phyloP scores from a whole-genome alignment of 208 protist genomes.

The Wallacemonas sp. region DNA sequence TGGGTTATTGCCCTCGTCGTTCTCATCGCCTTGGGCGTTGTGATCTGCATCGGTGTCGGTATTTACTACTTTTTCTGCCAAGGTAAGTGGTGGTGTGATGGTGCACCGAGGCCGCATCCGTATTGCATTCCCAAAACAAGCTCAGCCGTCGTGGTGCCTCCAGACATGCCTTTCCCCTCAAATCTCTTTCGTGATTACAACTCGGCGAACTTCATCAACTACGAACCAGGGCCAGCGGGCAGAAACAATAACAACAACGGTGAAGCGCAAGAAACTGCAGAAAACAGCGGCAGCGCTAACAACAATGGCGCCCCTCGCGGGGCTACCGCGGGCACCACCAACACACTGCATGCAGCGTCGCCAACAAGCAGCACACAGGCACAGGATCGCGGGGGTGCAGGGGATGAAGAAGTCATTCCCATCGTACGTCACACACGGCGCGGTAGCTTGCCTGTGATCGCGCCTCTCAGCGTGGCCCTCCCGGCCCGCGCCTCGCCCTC shows the following conservation, averaged over 20 bases:
- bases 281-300: too few species aligned
- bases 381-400: not conserved
- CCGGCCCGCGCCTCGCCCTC: too few species aligned
- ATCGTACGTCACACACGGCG: not conserved
- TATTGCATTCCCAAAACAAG: slow-evolving; percentile 45
- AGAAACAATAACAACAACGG: too few species aligned
- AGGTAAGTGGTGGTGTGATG: slow-evolving; percentile 64
- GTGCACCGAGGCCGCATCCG: slow-evolving; percentile 34
- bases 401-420: not conserved
- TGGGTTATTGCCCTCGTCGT: slow-evolving; percentile 60
- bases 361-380: not conserved
- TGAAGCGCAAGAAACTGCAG: too few species aligned
- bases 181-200: slow-evolving; percentile 64
- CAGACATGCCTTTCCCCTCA: slow-evolving; percentile 36
- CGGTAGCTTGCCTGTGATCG: not conserved
- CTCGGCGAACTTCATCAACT: slow-evolving; percentile 48
- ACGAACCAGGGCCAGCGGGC: not conserved
- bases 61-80: slow-evolving; percentile 42
- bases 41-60: not conserved
- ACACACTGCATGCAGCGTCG: not conserved
- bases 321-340: not conserved
- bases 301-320: too few species aligned
- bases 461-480: not conserved
- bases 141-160: slow-evolving; percentile 31
- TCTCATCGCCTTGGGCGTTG: slow-evolving; percentile 21